phyloP scores from a whole-genome alignment of 2,329 filamentous ascomycete genomes.

The Furcasterigmium sp. region DNA sequence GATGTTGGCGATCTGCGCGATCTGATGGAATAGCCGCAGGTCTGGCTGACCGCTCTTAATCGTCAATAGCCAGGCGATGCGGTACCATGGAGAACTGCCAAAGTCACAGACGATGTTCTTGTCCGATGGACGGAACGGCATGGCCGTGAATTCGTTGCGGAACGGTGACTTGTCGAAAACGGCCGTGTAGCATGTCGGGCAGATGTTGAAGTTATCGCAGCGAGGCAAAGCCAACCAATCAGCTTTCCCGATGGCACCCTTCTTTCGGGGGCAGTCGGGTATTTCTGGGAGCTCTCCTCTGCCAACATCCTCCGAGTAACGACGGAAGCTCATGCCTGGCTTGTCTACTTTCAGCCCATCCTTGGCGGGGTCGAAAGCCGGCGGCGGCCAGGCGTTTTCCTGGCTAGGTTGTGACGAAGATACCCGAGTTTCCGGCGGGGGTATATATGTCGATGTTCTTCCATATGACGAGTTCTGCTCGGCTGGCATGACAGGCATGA shows the following conservation, averaged over 20 bases:
- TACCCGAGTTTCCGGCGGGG: slow-evolving; percentile 14
- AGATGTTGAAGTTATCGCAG: slow-evolving; percentile 71
- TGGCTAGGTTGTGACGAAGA: slow-evolving; percentile 15
- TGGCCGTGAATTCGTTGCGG: slow-evolving; percentile 58
- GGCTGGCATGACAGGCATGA: slow-evolving; percentile 13
- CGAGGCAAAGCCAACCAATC: slow-evolving; percentile 79
- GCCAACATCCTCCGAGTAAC: slow-evolving; percentile 48
- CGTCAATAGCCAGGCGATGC: slow-evolving; percentile 78
- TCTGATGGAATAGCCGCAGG: slow-evolving; percentile 62
- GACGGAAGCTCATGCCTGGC: slow-evolving; percentile 38
- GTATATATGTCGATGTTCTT: slow-evolving; percentile 13
- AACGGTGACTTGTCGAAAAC: slow-evolving; percentile 67
- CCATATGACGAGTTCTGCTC: slow-evolving; percentile 15
- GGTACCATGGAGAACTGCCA: slow-evolving; percentile 71
- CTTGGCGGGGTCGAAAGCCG: slow-evolving; percentile 35
- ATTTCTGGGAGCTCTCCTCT: slow-evolving; percentile 41
- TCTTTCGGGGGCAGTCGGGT: slow-evolving; percentile 64
- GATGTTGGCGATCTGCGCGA: slow-evolving; percentile 57
- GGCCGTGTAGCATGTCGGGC: slow-evolving; percentile 69
- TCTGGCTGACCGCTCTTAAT: slow-evolving; percentile 63
- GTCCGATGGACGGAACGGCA: slow-evolving; percentile 50
- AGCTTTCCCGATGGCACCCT: slow-evolving; percentile 55
- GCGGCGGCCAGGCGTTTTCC: slow-evolving; percentile 36
- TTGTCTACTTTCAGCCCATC: slow-evolving; percentile 28
- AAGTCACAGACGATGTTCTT: slow-evolving; percentile 70